Base-by-base conservation (phyloP, 768 basidiomycete species). In the Neoboletus brunneissimus region DNA sequence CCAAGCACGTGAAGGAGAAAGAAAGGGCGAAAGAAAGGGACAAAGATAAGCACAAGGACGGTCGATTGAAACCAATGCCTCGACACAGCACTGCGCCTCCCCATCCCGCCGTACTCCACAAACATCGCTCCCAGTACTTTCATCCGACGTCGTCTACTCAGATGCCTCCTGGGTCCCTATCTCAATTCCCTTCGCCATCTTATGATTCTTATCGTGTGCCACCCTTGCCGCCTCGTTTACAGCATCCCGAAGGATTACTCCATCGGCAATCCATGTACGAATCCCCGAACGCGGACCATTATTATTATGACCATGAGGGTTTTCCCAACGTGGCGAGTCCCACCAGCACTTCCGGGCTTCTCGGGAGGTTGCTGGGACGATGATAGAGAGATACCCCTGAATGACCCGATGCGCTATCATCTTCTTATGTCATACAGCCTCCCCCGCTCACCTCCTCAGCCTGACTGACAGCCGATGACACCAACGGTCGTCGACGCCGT, bases 21-120 rank as follows among this genome's bases (percentile, higher is more conserved):
- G 67, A 66, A 68, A 77, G 77, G 47, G 53, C 71, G 71, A 79
- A 75, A 70, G 77, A 77, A 73, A 74, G 64, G 9, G 68, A 62
- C 20, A 60, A 52, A 20, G 57, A 55, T 5, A 57, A 46, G 12
- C 45, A 43, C 10, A 58, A 32, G 47, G 52, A 67, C 3, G 56
- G 42, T 4, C 38, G 37, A 25, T 22, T 8, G 43, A 61, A 42
- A 37, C 11, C 27, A 16, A 25, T 35, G 7, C 22, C 59, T 0
- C 25, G 48, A 41, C 49, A 22, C 3, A 56, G 52, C 44, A 40
- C 47, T 16, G 56, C 59, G 5, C 41, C 64, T n/a, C 29, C 67
- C 57, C 56, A 63, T 40, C 7, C 53, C 4, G 18, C 22, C 5
- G 54, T 9, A 44, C 54, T 51, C 50, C 62, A 41, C 50, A 60